Percentiles rank a stretch among this genome's conserved stretches.
These are phyloP conservation scores for Vigna reflexopilosa DNA, from an alignment of 306 rosid genomes.

Conservation along the genomic window DNA sequence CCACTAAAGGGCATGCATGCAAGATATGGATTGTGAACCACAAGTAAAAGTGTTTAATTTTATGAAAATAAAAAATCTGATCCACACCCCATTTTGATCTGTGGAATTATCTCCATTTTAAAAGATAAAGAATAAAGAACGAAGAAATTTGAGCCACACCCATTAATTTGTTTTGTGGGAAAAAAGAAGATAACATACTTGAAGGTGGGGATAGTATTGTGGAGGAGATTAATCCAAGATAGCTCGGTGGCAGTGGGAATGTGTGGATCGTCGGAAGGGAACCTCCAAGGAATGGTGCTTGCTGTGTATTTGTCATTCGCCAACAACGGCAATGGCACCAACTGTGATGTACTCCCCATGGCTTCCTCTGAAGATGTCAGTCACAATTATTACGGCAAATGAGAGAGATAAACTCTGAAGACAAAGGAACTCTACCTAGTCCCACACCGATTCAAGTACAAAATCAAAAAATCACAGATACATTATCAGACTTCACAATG, in stretches of 20 bases:
- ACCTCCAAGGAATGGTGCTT: slow-evolving; percentile 85
- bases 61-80: background rate
- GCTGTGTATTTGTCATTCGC: slow-evolving; percentile 63
- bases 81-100: slow-evolving; percentile 2
- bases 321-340: slow-evolving; percentile 77
- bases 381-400: background rate
- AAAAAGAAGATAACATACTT: slow-evolving; percentile 50
- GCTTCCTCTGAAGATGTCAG: slow-evolving; percentile 9
- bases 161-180: background rate
- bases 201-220: slow-evolving; percentile 74
- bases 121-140: background rate
- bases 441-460: background rate
- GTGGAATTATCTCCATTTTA: background rate
- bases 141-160: slow-evolving; percentile 23
- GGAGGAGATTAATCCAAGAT: slow-evolving; percentile 85
- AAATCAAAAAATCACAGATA: background rate
- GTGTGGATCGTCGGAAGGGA: slow-evolving; percentile 80
- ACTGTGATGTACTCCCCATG: slow-evolving; percentile 66
- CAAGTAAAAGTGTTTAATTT: background rate
- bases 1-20: background rate
- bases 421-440: background rate
- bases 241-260: slow-evolving; percentile 76
- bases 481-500: too few species aligned
- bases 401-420: background rate
- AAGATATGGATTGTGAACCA: slow-evolving; percentile 21